Conservation (phyloP, 2,329 filamentous ascomycete genomes). For the Colletotrichum lupini region DNA sequence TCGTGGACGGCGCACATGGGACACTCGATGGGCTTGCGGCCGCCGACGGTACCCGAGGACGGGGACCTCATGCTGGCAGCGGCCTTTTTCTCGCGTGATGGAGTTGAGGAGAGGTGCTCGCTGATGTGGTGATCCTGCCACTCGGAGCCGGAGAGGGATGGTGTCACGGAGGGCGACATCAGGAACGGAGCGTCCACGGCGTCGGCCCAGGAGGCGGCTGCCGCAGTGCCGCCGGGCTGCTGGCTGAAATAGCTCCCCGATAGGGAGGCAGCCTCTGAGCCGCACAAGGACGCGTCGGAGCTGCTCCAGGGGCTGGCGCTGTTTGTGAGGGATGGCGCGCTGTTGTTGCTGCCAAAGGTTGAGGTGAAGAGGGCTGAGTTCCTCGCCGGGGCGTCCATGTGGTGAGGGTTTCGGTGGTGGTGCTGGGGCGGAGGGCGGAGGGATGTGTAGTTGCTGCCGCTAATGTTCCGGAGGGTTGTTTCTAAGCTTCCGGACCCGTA, state of each 20-base stretch:
- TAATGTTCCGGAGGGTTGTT: conserved; percentile 13
- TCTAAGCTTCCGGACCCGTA: conserved; percentile 22
- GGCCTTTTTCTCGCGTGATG: conserved; percentile 52
- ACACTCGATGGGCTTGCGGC: conserved; percentile 46
- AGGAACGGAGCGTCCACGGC: conserved; percentile 51
- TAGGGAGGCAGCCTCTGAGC: conserved; percentile 53
- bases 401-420: not conserved
- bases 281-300: conserved; percentile 52
- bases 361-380: conserved; percentile 54
- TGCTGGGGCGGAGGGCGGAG: conserved; percentile 2
- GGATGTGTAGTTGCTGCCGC: not conserved
- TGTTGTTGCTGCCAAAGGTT: conserved; percentile 52
- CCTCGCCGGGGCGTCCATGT: not conserved
- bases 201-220: conserved; percentile 49
- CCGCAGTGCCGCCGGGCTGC: not conserved
- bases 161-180: conserved; percentile 48
- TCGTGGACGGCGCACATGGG: conserved; percentile 58
- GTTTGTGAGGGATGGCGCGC: conserved; percentile 49
- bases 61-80: not conserved
- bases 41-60: not conserved
- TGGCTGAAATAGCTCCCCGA: conserved; percentile 44
- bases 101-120: not conserved
- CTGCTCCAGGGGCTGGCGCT: conserved; percentile 48
- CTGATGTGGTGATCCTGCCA: conserved; percentile 23
- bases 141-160: conserved; percentile 22